Conservation (phyloP, 108 stramenopile genomes). For the Cyclotella choctawhatcheeana region DNA sequence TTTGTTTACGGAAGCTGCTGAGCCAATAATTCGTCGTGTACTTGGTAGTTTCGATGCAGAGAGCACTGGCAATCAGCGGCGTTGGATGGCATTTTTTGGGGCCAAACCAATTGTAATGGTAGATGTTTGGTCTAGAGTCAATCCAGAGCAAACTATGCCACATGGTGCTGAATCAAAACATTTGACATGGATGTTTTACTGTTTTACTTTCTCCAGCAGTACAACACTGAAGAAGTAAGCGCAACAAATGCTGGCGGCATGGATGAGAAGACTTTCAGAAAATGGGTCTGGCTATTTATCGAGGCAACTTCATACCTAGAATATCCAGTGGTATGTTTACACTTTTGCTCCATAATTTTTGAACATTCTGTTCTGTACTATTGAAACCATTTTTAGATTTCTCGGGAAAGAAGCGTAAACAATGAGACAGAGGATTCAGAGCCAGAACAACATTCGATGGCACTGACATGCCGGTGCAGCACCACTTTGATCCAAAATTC, state of each 20-base stretch:
- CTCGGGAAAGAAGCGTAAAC: slow-evolving; percentile 10
- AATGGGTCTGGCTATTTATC: slow-evolving; percentile 33
- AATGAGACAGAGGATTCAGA: background rate
- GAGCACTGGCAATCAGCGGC: background rate
- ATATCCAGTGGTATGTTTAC: slow-evolving; percentile 26
- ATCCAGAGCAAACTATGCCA: background rate
- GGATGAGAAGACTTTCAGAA: slow-evolving; percentile 9
- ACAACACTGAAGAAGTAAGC: background rate
- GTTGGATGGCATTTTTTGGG: slow-evolving; percentile 5
- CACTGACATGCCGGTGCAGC: slow-evolving; percentile 33
- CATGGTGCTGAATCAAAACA: background rate
- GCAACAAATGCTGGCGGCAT: background rate
- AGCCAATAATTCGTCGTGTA: background rate
- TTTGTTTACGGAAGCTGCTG: background rate
- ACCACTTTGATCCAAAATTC: slow-evolving; percentile 15
- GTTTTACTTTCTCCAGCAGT: background rate
- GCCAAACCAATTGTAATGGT: background rate
- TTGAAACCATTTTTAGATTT: slow-evolving; percentile 3
- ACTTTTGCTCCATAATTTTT: background rate
- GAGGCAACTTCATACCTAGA: slow-evolving; percentile 29
- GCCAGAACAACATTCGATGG: slow-evolving; percentile 20
- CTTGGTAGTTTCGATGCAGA: background rate
- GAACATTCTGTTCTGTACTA: background rate
- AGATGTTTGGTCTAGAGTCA: background rate
- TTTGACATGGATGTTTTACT: slow-evolving; percentile 6